Percentiles rank a stretch among this genome's conserved stretches.
Evolutionary conservation across 2,329 filamentous ascomycete genomes (phyloP).

Genomic region (Xylariales sp.): DNA sequence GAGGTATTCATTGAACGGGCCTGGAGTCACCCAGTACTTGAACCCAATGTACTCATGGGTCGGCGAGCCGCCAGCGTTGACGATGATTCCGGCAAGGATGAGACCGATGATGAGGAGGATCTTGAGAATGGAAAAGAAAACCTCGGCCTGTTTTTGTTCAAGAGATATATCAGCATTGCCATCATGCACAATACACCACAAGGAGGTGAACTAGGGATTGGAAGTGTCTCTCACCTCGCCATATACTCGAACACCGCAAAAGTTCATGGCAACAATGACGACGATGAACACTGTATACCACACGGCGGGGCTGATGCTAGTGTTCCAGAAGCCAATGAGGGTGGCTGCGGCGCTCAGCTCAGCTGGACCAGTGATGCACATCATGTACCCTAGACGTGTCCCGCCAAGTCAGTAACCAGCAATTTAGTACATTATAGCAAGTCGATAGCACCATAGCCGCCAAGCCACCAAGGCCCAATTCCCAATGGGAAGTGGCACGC

Average conservation of each 20-base stretch:
- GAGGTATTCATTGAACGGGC: slow-evolving; percentile 5
- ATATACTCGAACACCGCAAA: no score
- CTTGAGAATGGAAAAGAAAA: slow-evolving; percentile 5
- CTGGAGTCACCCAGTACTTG: slow-evolving; percentile 6
- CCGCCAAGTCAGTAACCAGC: no score
- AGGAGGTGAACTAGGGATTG: neutral
- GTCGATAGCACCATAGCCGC: no score
- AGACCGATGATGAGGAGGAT: slow-evolving; percentile 5
- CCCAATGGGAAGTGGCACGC: neutral
- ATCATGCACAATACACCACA: neutral
- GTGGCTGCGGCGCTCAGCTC: no score
- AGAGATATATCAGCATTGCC: neutral
- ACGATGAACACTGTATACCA: no score
- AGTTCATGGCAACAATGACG: no score
- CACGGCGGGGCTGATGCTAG: no score
- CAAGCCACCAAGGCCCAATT: neutral
- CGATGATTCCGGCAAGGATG: slow-evolving; percentile 4
- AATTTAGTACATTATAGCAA: no score
- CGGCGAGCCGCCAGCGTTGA: slow-evolving; percentile 4
- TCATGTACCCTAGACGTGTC: no score
- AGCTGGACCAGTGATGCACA: no score
- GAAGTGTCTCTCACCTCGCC: no score
- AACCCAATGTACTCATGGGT: slow-evolving; percentile 3
- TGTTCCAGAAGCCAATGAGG: no score
- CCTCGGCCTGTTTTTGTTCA: slow-evolving; percentile 4